These are phyloP conservation scores for Paspalum vaginatum DNA, from an alignment of 176 grass and related monocot species.

Conservation along the genomic window DNA sequence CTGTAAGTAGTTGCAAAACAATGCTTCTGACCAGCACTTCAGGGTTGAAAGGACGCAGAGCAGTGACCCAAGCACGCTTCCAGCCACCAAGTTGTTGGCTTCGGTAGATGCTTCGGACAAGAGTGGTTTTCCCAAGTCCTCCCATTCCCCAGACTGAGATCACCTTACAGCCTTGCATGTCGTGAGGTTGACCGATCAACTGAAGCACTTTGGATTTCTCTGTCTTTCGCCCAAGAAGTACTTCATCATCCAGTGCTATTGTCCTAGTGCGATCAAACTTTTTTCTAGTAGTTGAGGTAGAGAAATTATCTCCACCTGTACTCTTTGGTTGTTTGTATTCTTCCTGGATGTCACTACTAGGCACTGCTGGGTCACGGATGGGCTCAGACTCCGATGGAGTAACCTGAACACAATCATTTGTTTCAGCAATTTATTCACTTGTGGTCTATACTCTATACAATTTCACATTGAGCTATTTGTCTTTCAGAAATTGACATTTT, in stretches of 20 bases:
- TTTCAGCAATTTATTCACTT: not conserved
- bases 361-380: not conserved
- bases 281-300: not conserved
- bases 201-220: not conserved
- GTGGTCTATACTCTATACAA: not conserved
- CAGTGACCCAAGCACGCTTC: constrained; percentile 30
- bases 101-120: constrained; percentile 3
- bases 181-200: not conserved
- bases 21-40: constrained; percentile 8
- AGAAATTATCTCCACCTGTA: not conserved
- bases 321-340: not conserved
- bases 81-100: not conserved
- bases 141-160: constrained; percentile 33
- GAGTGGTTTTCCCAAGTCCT: constrained; percentile 24
- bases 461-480: not conserved
- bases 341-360: not conserved
- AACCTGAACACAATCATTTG: not conserved
- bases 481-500: not conserved
- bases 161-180: not conserved
- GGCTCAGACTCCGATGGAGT: not conserved
- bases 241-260: not conserved
- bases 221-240: not conserved
- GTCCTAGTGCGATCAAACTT: not conserved
- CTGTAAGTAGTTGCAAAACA: not conserved
- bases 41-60: not conserved